These are phyloP conservation scores for Lumnitzera littorea DNA, from an alignment of 345 rosid genomes.

Conservation along the genomic window DNA sequence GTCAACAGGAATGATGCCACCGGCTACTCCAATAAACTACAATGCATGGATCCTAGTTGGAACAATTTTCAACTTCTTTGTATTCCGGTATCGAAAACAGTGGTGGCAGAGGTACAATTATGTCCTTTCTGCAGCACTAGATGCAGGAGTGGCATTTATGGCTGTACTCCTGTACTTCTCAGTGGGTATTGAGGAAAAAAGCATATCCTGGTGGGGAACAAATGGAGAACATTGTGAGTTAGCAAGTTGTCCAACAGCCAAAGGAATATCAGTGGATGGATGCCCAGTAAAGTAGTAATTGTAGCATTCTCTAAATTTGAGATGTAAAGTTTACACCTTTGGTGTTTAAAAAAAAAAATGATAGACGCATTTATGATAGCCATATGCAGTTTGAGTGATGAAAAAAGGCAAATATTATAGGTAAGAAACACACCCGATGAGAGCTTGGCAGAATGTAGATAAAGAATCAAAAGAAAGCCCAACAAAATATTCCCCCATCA, in stretches of 20 bases:
- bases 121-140: constrained; percentile 75
- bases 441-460: too few relatives aligned
- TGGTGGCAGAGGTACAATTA: constrained; percentile 96
- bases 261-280: constrained; percentile 45
- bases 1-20: constrained; percentile 72
- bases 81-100: constrained; percentile 57
- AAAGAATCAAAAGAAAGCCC: too few relatives aligned
- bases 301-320: not conserved
- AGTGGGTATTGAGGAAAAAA: constrained; percentile 47
- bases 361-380: too few relatives aligned
- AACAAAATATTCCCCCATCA: too few relatives aligned
- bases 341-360: too few relatives aligned
- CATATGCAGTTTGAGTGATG: too few relatives aligned
- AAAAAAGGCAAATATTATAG: too few relatives aligned
- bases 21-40: constrained; percentile 71
- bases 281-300: constrained; percentile 45
- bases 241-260: constrained; percentile 73
- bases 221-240: constrained; percentile 72
- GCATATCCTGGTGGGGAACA: constrained; percentile 71
- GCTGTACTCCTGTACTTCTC: constrained; percentile 63
- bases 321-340: too few relatives aligned
- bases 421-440: too few relatives aligned
- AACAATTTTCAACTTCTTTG: constrained; percentile 72
- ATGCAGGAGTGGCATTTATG: constrained; percentile 89
- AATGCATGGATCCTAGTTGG: constrained; percentile 74